Evolutionary conservation across 2,329 filamentous ascomycete species (phyloP).

Genomic region (Fusarium papillatum): DNA sequence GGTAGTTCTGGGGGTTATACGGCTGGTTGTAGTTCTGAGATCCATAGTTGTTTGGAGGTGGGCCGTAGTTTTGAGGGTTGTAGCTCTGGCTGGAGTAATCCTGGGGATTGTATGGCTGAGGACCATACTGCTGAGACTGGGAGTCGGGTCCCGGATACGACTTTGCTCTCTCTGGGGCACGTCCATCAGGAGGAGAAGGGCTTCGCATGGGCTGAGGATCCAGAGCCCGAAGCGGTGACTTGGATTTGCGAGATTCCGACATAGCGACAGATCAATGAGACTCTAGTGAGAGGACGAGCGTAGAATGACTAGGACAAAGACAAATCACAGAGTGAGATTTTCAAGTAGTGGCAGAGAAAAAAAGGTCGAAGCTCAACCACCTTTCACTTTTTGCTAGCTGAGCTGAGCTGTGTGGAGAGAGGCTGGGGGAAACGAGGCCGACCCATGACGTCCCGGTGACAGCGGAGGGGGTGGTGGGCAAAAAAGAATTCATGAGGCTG

Average conservation of each 20-base stretch:
- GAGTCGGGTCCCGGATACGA: slow-evolving; percentile 36
- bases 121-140: slow-evolving; percentile 33
- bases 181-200: slow-evolving; percentile 38
- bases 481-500: slow-evolving; percentile 39
- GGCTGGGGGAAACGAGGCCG: slow-evolving; percentile 41
- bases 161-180: slow-evolving; percentile 37
- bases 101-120: slow-evolving; percentile 36
- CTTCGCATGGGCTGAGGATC: slow-evolving; percentile 46
- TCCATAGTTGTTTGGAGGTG: slow-evolving; percentile 27
- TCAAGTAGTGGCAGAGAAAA: slow-evolving; percentile 5
- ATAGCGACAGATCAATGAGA: slow-evolving; percentile 15
- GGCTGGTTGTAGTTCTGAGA: slow-evolving; percentile 24
- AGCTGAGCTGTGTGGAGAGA: slow-evolving; percentile 36
- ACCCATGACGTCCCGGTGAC: slow-evolving; percentile 41
- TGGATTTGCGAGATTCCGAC: slow-evolving; percentile 38
- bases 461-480: slow-evolving; percentile 28
- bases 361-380: slow-evolving; percentile 21
- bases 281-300: background rate
- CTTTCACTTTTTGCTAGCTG: slow-evolving; percentile 5
- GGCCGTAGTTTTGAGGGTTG: slow-evolving; percentile 35
- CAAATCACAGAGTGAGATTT: background rate
- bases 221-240: slow-evolving; percentile 42
- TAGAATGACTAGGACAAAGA: background rate
- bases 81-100: slow-evolving; percentile 32
- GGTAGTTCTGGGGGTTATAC: slow-evolving; percentile 41